Conservation (phyloP, 2,329 filamentous ascomycete species). For the Ophiostoma sp. region DNA sequence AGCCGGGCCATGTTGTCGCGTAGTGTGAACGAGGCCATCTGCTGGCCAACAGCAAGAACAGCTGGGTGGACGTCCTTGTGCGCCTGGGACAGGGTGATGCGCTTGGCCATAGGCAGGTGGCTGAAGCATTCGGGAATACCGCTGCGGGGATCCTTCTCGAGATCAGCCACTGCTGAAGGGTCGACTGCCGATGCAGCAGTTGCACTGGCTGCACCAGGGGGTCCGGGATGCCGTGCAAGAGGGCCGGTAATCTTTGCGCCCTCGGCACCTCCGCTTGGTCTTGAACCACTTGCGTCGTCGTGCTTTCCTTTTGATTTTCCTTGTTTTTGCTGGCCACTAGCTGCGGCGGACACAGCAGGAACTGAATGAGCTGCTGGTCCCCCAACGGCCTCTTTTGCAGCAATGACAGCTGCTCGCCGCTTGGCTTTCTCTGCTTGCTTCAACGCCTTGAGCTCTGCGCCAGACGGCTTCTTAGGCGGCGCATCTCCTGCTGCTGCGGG, state of each 20-base stretch:
- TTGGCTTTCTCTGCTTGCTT: slow-evolving; percentile 90
- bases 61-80: slow-evolving; percentile 79
- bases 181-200: slow-evolving; percentile 24
- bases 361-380: slow-evolving; percentile 37
- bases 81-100: slow-evolving; percentile 44
- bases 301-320: slow-evolving; percentile 31
- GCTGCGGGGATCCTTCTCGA: slow-evolving; percentile 56
- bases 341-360: slow-evolving; percentile 30
- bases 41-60: slow-evolving; percentile 77
- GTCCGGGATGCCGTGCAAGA: slow-evolving; percentile 27
- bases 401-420: slow-evolving; percentile 66
- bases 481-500: slow-evolving; percentile 23
- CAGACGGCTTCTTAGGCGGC: slow-evolving; percentile 53
- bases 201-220: slow-evolving; percentile 30
- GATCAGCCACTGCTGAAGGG: slow-evolving; percentile 37
- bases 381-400: slow-evolving; percentile 43
- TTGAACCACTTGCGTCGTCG: slow-evolving; percentile 38
- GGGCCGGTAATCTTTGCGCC: slow-evolving; percentile 20
- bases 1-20: slow-evolving; percentile 85
- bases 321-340: slow-evolving; percentile 44
- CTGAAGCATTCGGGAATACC: slow-evolving; percentile 69
- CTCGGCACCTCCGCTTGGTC: slow-evolving; percentile 22
- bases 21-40: slow-evolving; percentile 83
- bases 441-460: slow-evolving; percentile 79
- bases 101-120: slow-evolving; percentile 66